Base-by-base conservation (phyloP, 1,284 basidiomycete genomes). In the Cryptococcus maquisensis region DNA sequence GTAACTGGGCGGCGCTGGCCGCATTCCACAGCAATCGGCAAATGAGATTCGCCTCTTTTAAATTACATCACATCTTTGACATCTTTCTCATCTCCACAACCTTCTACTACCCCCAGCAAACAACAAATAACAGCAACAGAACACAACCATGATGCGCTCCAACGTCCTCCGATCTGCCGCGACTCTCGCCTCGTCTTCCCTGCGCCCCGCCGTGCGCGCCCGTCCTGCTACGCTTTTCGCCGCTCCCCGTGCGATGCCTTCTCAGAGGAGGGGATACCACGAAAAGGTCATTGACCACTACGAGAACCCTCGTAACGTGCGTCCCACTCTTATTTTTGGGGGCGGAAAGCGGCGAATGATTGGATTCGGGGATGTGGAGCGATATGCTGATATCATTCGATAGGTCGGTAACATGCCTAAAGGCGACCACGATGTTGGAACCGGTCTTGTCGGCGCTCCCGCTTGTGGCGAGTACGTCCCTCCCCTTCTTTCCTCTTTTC, bases 381-480 rank as follows among this genome's bases (percentile, higher is more conserved):
- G 26, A 32, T 6, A 32, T 15, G 16, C 50, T 52, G 47, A 59
- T 49, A 21, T 10, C 12, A 40, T 40, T 40, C 7, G 44, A n/a
- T 23, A 59, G 57, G 57, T 98, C 49, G 95, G 95, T 57, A 96
- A 92, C 50, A 83, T 98, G 68, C 87, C 89, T 68, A 98, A 98
- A 80, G 84, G 82, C 64, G 93, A 97, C 72, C 65, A 81, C 38
- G 86, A 96, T 75, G 93, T 99, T 55, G 96, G 96, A 39, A 97
- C 95, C 56, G 96, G 96, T 47, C 87, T 99, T 51, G 96, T 99
- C 48, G 96, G 96, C 54, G 96, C 96, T 54, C 95, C 95, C 51
- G 76, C 75, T n/a, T 77, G 75, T 62, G 75, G 75, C 55, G 75
- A 77, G 72, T 75, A 57, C 64, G 66, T 67, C 37, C 9, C n/a